These are phyloP conservation scores for Jackrogersella multiformis DNA, from an alignment of 495 filamentous ascomycete species.

Conservation along the genomic window DNA sequence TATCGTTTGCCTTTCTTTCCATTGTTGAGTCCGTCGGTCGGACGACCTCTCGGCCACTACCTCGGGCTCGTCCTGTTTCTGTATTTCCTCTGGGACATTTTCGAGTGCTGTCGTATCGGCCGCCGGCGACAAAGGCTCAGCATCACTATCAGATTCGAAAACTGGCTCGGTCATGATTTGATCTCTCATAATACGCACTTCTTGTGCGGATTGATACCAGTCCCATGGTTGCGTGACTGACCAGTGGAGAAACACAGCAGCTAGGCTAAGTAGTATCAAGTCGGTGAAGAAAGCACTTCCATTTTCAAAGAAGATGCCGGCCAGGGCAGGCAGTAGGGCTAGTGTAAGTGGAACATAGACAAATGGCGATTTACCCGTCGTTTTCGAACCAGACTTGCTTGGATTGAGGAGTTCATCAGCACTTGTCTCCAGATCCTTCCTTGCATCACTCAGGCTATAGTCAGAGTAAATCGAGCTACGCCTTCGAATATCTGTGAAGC, in stretches of 20 bases:
- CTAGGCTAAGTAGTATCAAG: constrained; percentile 77
- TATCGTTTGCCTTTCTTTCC: constrained; percentile 39
- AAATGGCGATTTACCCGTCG: constrained; percentile 58
- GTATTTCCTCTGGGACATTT: constrained; percentile 53
- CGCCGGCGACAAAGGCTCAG: constrained; percentile 46
- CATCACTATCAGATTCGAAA: constrained; percentile 59
- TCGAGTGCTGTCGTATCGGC: constrained; percentile 42
- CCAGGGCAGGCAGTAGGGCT: constrained; percentile 84
- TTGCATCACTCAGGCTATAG: constrained; percentile 70
- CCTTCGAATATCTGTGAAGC: constrained; percentile 55
- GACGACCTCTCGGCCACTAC: background rate
- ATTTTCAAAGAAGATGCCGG: constrained; percentile 84
- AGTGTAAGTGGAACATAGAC: constrained; percentile 81
- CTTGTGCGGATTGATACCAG: constrained; percentile 88
- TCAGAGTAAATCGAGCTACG: constrained; percentile 82
- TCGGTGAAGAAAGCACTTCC: constrained; percentile 86
- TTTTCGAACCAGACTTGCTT: constrained; percentile 48
- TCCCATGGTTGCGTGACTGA: constrained; percentile 91
- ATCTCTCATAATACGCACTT: constrained; percentile 59
- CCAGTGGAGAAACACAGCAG: constrained; percentile 92
- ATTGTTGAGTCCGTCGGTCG: constrained; percentile 35
- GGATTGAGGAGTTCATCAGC: constrained; percentile 80
- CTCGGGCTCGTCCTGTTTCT: constrained; percentile 28
- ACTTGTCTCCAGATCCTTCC: constrained; percentile 71
- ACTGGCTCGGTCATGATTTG: constrained; percentile 57